Base-by-base conservation (phyloP, 768 basidiomycete genomes). In the Russula virescens region DNA sequence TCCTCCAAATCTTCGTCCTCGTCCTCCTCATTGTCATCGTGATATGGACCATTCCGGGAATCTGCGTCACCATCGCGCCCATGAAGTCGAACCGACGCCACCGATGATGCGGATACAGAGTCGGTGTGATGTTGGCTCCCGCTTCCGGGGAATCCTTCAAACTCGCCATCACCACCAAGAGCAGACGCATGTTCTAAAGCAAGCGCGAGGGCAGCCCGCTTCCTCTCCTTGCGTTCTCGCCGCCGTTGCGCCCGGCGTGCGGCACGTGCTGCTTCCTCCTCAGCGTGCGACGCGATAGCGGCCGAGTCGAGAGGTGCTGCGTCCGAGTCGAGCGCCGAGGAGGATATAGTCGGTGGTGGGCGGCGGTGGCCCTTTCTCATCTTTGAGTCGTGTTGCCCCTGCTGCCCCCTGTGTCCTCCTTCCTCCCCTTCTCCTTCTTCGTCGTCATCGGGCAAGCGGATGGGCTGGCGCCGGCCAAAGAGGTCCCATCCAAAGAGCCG, bases 91-190 rank as follows among this genome's bases (percentile, higher is more conserved):
- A n/a, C n/a, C n/a, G n/a, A n/a, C n/a, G n/a, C n/a, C n/a, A n/a
- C n/a, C 34, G 34, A 35, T 35, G 34, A 10, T 2, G 31, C 8
- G 13, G 10, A 11, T 5, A 11, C 38, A 11, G 38, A 38, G 8
- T 14, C 38, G 10, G 6, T 11, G 6, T 11, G 38, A 11, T 9
- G 50, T 7, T 26, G 14, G 25, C 26, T 1, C 55, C 71, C 79
- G 64, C 82, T 80, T 8, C 85, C 87, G 64, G 81, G 86, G 73
- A 87, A 88, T 0, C 85, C 86, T 68, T 89, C 86, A 62, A 89
- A 87, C 14, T 77, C 76, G 5, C 74, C 78, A 6, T 72, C 71
- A 5, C 46, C 68, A 16, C 72, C 69, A 18, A 54, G 60, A 6
- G 23, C 21, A 3, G 46, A 26, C 8, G 63, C 72, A 10, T 69